Evolutionary conservation across 495 filamentous ascomycete genomes (phyloP).

Genomic region (Xeromyces bisporus): DNA sequence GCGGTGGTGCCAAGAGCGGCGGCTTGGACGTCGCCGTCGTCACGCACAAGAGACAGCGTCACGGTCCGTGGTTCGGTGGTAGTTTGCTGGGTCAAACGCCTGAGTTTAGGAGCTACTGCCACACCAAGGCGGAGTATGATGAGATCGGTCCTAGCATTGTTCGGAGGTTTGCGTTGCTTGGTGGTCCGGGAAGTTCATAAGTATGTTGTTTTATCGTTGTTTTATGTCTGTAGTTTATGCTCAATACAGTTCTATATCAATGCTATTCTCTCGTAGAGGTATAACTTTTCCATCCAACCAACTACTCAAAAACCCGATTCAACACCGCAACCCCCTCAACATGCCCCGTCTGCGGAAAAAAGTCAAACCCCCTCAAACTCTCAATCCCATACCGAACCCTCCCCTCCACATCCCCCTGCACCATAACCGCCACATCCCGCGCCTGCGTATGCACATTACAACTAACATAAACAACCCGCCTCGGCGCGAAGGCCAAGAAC

Average conservation of each 20-base stretch:
- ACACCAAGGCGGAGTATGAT: constrained; percentile 93
- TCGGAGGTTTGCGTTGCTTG: constrained; percentile 81
- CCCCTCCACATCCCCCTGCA: constrained; percentile 40
- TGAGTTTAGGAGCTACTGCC: constrained; percentile 97
- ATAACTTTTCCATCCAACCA: constrained; percentile 3
- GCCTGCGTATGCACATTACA: constrained; percentile 98
- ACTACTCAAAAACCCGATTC: constrained; percentile 22
- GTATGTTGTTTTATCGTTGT: constrained; percentile 7
- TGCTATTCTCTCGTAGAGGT: too few species aligned
- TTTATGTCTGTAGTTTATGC: too few species aligned
- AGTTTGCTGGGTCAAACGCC: constrained; percentile 92
- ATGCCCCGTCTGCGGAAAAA: constrained; percentile 95
- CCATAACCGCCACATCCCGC: constrained; percentile 71
- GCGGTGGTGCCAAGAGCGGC: constrained; percentile 61
- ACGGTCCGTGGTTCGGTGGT: constrained; percentile 97
- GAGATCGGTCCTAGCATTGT: constrained; percentile 93
- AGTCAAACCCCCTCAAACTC: constrained; percentile 85
- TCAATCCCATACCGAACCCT: constrained; percentile 66
- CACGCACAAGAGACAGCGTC: constrained; percentile 85
- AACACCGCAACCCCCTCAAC: constrained; percentile 88
- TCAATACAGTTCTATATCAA: too few species aligned
- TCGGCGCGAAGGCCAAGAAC: constrained; percentile 56
- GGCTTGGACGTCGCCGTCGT: constrained; percentile 94
- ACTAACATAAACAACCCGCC: constrained; percentile 76
- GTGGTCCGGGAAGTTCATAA: constrained; percentile 63